These are phyloP conservation scores for Mucor mucedo DNA, from an alignment of 371 early-diverging fungal species.

Conservation along the genomic window DNA sequence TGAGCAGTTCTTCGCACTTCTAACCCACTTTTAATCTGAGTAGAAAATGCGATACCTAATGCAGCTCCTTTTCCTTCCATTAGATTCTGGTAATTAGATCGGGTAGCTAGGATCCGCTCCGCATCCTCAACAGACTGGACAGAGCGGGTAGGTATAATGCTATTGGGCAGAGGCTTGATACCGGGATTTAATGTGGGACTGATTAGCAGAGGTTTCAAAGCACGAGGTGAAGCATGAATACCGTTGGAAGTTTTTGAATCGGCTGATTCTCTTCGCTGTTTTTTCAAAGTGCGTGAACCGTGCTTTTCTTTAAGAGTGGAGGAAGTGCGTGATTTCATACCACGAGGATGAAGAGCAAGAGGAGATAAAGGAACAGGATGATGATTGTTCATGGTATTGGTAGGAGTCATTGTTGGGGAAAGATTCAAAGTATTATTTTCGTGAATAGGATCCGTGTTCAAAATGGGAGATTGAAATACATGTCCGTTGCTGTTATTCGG, in stretches of 20 bases:
- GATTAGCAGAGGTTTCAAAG: constrained; percentile 49
- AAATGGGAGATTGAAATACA: constrained; percentile 8
- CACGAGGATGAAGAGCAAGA: constrained; percentile 9
- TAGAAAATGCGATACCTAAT: constrained; percentile 72
- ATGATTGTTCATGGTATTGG: background rate
- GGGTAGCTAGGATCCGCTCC: constrained; percentile 67
- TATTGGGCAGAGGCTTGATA: constrained; percentile 19
- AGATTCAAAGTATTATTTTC: background rate
- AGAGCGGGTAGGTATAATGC: background rate
- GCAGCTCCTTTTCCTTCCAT: constrained; percentile 81
- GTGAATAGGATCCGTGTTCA: constrained; percentile 5
- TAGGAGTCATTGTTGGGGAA: constrained; percentile 10
- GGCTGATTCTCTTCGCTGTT: constrained; percentile 29
- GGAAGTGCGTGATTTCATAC: background rate
- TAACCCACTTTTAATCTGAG: constrained; percentile 72
- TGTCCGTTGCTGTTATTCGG: background rate
- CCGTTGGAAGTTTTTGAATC: constrained; percentile 13
- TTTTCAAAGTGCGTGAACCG: constrained; percentile 17
- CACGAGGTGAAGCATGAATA: constrained; percentile 42
- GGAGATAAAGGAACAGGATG: constrained; percentile 8
- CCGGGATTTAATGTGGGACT: constrained; percentile 46
- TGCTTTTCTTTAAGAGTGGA: background rate
- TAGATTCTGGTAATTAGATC: constrained; percentile 87
- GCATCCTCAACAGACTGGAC: constrained; percentile 38
- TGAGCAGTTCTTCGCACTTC: constrained; percentile 81